Evolutionary conservation across 495 filamentous ascomycete genomes (phyloP).

Genomic region (Xylaria flabelliformis): DNA sequence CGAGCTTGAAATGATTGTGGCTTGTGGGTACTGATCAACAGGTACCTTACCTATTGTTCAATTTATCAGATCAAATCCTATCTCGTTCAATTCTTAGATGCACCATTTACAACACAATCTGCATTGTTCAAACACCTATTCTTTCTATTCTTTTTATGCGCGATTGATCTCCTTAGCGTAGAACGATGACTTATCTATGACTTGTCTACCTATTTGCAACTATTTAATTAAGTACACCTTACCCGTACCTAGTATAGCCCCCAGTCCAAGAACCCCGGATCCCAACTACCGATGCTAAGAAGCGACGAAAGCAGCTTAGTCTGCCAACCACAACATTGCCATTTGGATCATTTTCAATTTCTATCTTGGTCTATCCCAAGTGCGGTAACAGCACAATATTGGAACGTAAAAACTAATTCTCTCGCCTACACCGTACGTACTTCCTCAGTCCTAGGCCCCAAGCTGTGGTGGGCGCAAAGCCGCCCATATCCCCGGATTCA

Average conservation of each 20-base stretch:
- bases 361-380: too few relatives aligned
- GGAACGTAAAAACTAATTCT: too few relatives aligned
- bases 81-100: too few relatives aligned
- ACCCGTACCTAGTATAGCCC: too few relatives aligned
- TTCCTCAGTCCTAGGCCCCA: neutral
- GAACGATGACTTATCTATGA: neutral
- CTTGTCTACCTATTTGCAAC: too few relatives aligned
- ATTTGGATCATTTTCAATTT: neutral
- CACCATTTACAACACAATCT: too few relatives aligned
- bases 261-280: too few relatives aligned
- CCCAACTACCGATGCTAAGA: neutral
- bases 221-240: too few relatives aligned
- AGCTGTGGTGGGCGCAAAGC: constrained; percentile 53
- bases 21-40: constrained; percentile 5
- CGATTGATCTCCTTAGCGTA: neutral
- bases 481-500: constrained; percentile 55
- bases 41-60: too few relatives aligned
- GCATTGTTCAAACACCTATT: too few relatives aligned
- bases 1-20: constrained; percentile 11
- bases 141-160: neutral
- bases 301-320: neutral
- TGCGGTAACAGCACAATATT: too few relatives aligned
- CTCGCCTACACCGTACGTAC: neutral
- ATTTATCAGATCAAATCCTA: too few relatives aligned
- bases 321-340: neutral